Evolutionary conservation across 257 asterid species (phyloP).

Genomic region (Nicotiana benthamiana): DNA sequence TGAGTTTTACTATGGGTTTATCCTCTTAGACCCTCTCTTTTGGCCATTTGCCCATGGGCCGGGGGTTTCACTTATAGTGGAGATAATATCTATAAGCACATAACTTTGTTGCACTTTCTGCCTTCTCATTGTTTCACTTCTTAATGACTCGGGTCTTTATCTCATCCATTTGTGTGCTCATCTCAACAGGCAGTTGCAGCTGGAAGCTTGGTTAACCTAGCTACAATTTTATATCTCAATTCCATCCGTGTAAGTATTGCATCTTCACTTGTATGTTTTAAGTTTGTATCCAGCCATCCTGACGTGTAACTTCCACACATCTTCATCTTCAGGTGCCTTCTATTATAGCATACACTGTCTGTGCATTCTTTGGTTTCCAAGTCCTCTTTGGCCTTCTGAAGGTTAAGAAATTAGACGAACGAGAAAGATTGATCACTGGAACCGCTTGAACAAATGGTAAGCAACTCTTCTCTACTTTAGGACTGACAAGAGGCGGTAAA

Average conservation of each 20-base stretch:
- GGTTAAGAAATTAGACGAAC: slow-evolving; percentile 74
- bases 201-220: slow-evolving; percentile 95
- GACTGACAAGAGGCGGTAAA: not conserved
- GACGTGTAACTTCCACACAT: not conserved
- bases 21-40: not conserved
- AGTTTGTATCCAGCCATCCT: not conserved
- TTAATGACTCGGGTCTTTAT: slow-evolving; percentile 4
- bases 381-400: slow-evolving; percentile 65
- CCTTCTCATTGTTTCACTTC: slow-evolving; percentile 2
- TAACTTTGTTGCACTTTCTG: not conserved
- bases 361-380: slow-evolving; percentile 73
- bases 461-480: slow-evolving; percentile 7
- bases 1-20: not conserved
- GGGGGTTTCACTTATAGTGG: not conserved
- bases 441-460: slow-evolving; percentile 58
- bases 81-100: not conserved
- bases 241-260: slow-evolving; percentile 53
- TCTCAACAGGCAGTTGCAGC: slow-evolving; percentile 84
- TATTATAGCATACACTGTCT: slow-evolving; percentile 44
- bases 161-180: not conserved
- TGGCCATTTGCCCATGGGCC: not conserved
- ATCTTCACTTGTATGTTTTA: not conserved
- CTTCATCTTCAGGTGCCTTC: slow-evolving; percentile 61
- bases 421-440: slow-evolving; percentile 80
- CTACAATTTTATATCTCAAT: slow-evolving; percentile 65